phyloP scores from a whole-genome alignment of 208 protist genomes.

The Kentomonas sorsogonicus region DNA sequence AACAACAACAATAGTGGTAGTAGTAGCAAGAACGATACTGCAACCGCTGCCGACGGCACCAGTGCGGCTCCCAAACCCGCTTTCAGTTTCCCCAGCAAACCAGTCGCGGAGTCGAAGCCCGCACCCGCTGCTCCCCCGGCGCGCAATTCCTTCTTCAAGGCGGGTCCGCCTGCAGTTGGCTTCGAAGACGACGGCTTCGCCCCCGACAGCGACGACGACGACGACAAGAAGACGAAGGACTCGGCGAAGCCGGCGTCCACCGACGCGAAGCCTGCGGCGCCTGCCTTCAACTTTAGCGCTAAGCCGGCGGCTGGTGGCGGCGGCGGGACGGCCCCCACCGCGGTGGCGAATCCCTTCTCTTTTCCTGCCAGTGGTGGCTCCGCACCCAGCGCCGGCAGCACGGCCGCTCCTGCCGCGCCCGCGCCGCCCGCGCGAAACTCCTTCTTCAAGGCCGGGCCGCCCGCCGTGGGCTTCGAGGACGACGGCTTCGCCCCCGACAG shows the following conservation, averaged over 20 bases:
- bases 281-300: neutral
- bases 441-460: constrained; percentile 21
- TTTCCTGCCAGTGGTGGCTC: neutral
- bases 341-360: constrained; percentile 3
- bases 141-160: constrained; percentile 15
- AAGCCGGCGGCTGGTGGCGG: neutral
- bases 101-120: too few species aligned
- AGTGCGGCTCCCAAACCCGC: too few species aligned
- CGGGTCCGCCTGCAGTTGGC: constrained; percentile 18
- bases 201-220: constrained; percentile 30
- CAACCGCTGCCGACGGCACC: too few species aligned
- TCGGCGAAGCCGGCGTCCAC: neutral
- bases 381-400: neutral
- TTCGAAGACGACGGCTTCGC: constrained; percentile 53
- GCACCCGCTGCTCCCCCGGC: neutral
- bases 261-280: neutral
- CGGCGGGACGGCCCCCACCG: neutral
- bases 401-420: neutral
- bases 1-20: too few species aligned
- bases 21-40: too few species aligned
- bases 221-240: too few species aligned
- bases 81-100: too few species aligned
- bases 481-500: constrained; percentile 50
- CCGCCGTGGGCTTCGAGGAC: constrained; percentile 27
- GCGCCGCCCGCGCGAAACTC: neutral